Percentiles rank a stretch among this genome's conserved stretches.
Conservation (phyloP, 192 early-diverging fungal genomes). For the Linnemannia schmuckeri region DNA sequence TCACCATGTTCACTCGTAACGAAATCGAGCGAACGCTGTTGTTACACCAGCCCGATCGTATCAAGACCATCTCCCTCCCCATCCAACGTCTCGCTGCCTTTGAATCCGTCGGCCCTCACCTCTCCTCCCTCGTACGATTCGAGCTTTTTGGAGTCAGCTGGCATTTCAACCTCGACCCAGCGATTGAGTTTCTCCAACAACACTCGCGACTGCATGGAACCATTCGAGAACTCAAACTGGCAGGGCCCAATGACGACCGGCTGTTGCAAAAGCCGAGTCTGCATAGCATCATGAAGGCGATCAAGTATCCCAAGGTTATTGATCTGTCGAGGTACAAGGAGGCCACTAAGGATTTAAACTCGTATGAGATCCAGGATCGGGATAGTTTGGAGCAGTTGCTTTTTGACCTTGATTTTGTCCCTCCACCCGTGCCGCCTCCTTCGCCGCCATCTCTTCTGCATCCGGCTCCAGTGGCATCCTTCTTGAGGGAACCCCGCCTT, state of each 20-base stretch:
- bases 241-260: constrained; percentile 37
- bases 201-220: constrained; percentile 25
- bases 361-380: constrained; percentile 25
- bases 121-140: constrained; percentile 26
- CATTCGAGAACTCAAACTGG: constrained; percentile 40
- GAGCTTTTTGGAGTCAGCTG: constrained; percentile 42
- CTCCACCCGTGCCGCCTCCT: neutral
- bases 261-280: constrained; percentile 30
- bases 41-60: constrained; percentile 21
- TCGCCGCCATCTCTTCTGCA: neutral
- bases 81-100: constrained; percentile 29
- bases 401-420: constrained; percentile 36
- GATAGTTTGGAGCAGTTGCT: constrained; percentile 20
- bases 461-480: neutral
- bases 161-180: constrained; percentile 28
- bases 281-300: constrained; percentile 15
- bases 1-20: constrained; percentile 45
- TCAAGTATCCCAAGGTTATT: constrained; percentile 22
- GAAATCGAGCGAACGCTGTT: constrained; percentile 34
- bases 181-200: constrained; percentile 29
- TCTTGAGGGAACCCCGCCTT: neutral
- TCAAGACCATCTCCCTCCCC: constrained; percentile 31
- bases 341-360: constrained; percentile 37
- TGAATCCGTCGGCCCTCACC: constrained; percentile 6
- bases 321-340: constrained; percentile 49